phyloP scores from a whole-genome alignment of 148 eudicot species.

The Rhododendron simsii region DNA sequence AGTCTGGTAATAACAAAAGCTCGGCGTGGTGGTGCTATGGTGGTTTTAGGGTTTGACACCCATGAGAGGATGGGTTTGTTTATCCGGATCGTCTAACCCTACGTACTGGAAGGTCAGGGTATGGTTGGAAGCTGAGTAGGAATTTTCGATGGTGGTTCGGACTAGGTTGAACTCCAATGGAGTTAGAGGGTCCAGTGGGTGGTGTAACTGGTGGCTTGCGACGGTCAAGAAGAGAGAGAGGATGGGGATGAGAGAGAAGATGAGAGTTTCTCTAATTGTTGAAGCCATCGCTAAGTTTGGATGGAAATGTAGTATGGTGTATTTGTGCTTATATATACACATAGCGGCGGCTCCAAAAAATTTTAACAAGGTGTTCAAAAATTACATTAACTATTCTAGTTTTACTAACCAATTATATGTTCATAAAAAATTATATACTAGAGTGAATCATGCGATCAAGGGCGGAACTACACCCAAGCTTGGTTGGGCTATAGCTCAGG shows the following conservation, averaged over 20 bases:
- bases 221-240: neutral
- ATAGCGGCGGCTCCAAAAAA: too few species aligned
- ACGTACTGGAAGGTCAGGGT: constrained; percentile 42
- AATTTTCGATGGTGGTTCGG: constrained; percentile 17
- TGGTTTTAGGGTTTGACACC: neutral
- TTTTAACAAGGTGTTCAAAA: too few species aligned
- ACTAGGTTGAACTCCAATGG: constrained; percentile 38
- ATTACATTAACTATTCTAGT: too few species aligned
- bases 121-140: neutral
- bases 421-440: too few species aligned
- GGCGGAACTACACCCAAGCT: too few species aligned
- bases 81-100: constrained; percentile 45
- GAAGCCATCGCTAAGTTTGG: neutral
- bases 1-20: constrained; percentile 35
- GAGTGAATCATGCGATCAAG: too few species aligned
- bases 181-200: constrained; percentile 43
- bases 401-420: too few species aligned
- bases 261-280: neutral
- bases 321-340: neutral
- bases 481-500: too few species aligned
- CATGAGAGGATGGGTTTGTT: constrained; percentile 20
- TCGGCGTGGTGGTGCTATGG: constrained; percentile 20
- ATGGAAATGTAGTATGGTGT: neutral
- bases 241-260: neutral
- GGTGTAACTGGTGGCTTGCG: neutral